Percentiles rank a stretch among this genome's conserved stretches.
phyloP scores from a whole-genome alignment of 305 asterid species.

The Andrographis paniculata region DNA sequence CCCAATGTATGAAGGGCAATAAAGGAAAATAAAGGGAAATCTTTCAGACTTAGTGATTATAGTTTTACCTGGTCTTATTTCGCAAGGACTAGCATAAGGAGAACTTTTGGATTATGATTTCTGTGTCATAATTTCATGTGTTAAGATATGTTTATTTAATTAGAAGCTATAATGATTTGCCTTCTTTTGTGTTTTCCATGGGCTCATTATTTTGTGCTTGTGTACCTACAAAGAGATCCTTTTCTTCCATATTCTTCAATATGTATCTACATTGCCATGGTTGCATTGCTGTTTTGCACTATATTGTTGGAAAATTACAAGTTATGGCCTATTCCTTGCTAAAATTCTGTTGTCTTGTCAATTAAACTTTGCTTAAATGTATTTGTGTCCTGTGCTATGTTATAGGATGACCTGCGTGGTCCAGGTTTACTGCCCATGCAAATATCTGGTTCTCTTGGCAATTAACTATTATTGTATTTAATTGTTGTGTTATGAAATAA shows the following conservation, averaged over 20 bases:
- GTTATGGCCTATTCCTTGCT: background rate
- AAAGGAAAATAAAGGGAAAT: background rate
- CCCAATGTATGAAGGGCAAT: too few relatives aligned
- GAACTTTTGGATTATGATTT: too few relatives aligned
- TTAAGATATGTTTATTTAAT: too few relatives aligned
- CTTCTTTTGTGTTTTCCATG: background rate
- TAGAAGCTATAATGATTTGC: too few relatives aligned
- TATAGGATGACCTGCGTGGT: too few relatives aligned
- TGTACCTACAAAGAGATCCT: background rate
- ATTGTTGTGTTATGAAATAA: constrained; percentile 3
- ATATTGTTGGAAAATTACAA: background rate
- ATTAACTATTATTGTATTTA: background rate
- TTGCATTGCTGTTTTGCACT: background rate
- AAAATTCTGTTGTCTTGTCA: background rate
- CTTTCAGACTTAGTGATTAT: constrained; percentile 1
- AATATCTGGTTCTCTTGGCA: background rate
- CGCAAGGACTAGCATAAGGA: too few relatives aligned
- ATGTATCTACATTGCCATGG: background rate
- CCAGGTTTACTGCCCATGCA: background rate
- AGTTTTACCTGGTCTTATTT: background rate
- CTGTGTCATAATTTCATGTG: too few relatives aligned
- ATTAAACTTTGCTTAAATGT: background rate
- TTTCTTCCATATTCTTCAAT: background rate
- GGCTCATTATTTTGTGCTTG: background rate
- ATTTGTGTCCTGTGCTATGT: background rate